Percentiles rank a stretch among this genome's conserved stretches.
Conservation (phyloP, 2,329 filamentous ascomycete genomes). For the Dactylellina cionopaga region DNA sequence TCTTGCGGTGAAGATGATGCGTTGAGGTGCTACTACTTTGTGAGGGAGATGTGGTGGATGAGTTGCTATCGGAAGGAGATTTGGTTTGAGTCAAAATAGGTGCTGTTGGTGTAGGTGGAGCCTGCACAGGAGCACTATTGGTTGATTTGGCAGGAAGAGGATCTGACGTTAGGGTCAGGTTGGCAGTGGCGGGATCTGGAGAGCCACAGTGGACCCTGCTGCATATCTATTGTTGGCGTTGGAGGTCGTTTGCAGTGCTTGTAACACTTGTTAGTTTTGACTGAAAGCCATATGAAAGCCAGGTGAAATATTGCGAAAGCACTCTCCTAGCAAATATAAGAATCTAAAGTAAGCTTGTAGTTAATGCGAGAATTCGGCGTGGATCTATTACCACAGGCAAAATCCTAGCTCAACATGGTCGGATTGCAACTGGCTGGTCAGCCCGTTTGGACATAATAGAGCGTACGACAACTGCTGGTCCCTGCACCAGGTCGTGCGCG, state of each 20-base stretch:
- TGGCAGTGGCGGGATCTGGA: no score
- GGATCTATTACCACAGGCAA: background rate
- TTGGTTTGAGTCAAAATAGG: background rate
- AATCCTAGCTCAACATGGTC: constrained; percentile 3
- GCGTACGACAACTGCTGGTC: background rate
- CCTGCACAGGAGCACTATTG: background rate
- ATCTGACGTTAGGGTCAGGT: background rate
- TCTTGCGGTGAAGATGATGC: no score
- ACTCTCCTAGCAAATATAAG: constrained; percentile 32
- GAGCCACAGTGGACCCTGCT: no score
- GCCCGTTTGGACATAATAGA: background rate
- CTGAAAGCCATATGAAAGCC: no score
- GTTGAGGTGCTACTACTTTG: no score
- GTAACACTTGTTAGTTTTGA: background rate
- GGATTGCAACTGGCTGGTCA: constrained; percentile 6
- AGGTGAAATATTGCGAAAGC: constrained; percentile 5
- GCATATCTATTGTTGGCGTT: no score
- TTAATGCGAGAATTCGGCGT: constrained; percentile 10
- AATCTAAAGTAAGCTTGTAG: constrained; percentile 2
- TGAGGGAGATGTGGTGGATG: no score
- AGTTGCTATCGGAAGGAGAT: no score
- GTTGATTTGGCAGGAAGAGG: background rate
- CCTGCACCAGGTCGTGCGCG: constrained; percentile 6
- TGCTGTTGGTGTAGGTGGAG: background rate
- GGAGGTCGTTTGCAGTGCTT: background rate